Evolutionary conservation across 2,329 filamentous ascomycete species (phyloP), one percentile per base, ranked within the genome.

Genomic region (Diaporthe ilicicola): DNA sequence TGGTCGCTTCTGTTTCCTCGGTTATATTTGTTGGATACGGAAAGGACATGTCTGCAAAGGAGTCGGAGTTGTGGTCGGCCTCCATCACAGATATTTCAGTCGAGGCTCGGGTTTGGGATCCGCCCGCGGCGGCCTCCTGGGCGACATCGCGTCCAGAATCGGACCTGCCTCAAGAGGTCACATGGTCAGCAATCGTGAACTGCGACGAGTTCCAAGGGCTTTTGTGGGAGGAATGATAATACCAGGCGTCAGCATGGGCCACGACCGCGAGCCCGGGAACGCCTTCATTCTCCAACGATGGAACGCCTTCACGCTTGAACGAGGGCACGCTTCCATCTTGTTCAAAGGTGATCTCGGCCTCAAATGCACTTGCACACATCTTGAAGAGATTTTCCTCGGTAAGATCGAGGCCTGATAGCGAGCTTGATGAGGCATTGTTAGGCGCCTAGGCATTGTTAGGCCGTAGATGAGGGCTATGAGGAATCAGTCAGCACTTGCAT

Each of bases 401-500:
- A 19, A 19, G 15, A 4, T 17, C 15, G 15, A 2, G 13, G 2
- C 37, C 10, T 19, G 29, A 12, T 2, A 22, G n/a, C 7, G 37
- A 27, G 2, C 3, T 8, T 3, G 6, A 24, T 2, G 12, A 3
- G 12, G 39, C 1, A n/a, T n/a, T n/a, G n/a, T n/a, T n/a, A n/a
- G n/a, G n/a, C n/a, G n/a, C n/a, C n/a, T n/a, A 5, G 4, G 13
- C 5, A n/a, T n/a, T n/a, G n/a, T 10, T 4, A 37, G n/a, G 9
- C 29, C 50, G 44, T 13, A 15, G 10, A 4, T 7, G 29, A 15
- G 44, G 48, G 6, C 29, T 64, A 24, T 22, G 12, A 37, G 9
- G 7, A 9, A 34, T n/a, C 59, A 50, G 44, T 64, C 59, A 64
- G 59, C 59, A 27, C 32, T 32, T 29, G 17, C 29, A 42, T 50